A percentile compares a stretch with the other conserved stretches of the same genome.
These are phyloP conservation scores for Nitzschia sp. DNA, from an alignment of 108 stramenopile species.

Conservation along the genomic window DNA sequence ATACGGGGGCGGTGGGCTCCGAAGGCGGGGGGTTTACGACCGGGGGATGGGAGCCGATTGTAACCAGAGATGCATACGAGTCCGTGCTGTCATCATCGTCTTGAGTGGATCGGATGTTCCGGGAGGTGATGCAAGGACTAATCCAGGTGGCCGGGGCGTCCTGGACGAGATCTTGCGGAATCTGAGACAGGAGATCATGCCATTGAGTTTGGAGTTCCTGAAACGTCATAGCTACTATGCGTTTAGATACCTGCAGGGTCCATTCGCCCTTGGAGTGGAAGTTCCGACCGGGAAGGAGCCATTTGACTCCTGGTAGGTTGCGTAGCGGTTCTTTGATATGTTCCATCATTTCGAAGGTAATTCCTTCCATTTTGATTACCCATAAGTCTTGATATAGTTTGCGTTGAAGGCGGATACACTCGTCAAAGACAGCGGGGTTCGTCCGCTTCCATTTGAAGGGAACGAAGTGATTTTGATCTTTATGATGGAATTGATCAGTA, in stretches of 20 bases:
- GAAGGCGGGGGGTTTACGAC: too few relatives aligned
- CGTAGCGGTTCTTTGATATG: neutral
- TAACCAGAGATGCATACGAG: too few relatives aligned
- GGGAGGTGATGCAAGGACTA: neutral
- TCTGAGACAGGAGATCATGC: neutral
- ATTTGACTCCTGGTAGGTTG: neutral
- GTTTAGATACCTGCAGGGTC: neutral
- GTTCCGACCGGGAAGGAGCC: neutral
- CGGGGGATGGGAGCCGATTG: too few relatives aligned
- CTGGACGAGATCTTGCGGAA: neutral
- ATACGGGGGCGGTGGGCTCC: too few relatives aligned
- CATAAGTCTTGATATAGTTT: neutral
- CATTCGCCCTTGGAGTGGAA: neutral
- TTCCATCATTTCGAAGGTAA: neutral
- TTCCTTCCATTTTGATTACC: neutral
- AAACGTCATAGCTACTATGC: neutral
- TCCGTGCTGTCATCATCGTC: too few relatives aligned
- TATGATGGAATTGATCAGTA: neutral
- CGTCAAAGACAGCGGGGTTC: neutral
- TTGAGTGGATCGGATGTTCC: too few relatives aligned
- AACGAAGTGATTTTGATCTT: neutral
- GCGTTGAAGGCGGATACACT: neutral
- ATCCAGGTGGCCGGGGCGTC: neutral
- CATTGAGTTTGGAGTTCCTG: neutral
- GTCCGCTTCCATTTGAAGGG: too few relatives aligned